Evolutionary conservation across 495 filamentous ascomycete genomes (phyloP), one percentile per base, ranked within the genome.

Genomic region (Aspergillus indologenus): DNA sequence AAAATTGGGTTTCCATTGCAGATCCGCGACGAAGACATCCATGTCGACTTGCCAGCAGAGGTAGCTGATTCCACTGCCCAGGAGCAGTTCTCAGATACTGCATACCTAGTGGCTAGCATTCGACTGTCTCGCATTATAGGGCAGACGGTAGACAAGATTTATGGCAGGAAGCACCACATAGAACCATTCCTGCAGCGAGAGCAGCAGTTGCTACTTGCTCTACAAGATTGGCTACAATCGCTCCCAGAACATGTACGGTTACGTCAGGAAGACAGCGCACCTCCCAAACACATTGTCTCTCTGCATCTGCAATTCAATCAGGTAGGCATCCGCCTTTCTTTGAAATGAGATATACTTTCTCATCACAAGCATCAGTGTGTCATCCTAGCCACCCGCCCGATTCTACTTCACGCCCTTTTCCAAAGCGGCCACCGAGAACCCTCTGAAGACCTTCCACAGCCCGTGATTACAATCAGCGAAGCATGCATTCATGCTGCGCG

Each of bases 261-360:
- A 29, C 61, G 51, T 20, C 47, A 58, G 6, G 65, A 65, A 24
- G 58, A 61, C 5, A 54, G 17, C 17, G 9, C 60, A 7, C 24
- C 40, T 8, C 59, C 62, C 1, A 68, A 67, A 26, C 65, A 71
- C 34, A 66, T 73, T 6, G 52, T 65, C 1, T 70, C 71, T 0
- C 45, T 71, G 20, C 71, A 71, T 66, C 57, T 73, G 14, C 68
- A 71, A 48, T 71, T 73, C 24, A 71, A 73, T 40, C 69, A 73
- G 57, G 70, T 66, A 26, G 50, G 58, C 61, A 14, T 51, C 45
- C 17, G 17, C 7, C 1, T 56, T 45, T 18, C 19, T 5, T 11
- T 6, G 3, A n/a, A 17, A 26, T 47, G 23, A 29, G 1, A 21
- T 20, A 8, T 22, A 14, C 0, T 15, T 18, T 11, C 54, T 65